A percentile compares a stretch with the other conserved stretches of the same genome.
phyloP scores from a whole-genome alignment of 1,284 basidiomycete species.

The Golubevia sp. region DNA sequence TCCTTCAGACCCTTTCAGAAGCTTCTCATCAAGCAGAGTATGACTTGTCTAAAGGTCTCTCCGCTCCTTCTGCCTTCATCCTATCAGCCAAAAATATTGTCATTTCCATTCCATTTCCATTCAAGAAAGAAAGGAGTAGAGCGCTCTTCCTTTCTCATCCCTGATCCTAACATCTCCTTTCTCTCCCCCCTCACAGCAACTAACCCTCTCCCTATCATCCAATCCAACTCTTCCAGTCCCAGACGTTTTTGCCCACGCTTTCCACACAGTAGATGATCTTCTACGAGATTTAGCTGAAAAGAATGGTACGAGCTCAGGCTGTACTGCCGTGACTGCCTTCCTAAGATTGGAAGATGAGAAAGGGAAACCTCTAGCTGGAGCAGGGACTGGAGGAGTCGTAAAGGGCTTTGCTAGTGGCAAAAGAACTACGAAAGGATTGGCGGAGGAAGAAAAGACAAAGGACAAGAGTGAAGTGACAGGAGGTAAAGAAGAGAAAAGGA shows the following conservation, averaged over 20 bases:
- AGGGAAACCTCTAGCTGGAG: conserved; percentile 18
- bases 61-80: neutral
- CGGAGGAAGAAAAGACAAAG: conserved; percentile 3
- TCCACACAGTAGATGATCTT: conserved; percentile 42
- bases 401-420: neutral
- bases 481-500: conserved; percentile 1
- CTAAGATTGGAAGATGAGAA: conserved; percentile 45
- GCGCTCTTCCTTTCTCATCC: no score
- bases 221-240: conserved; percentile 31
- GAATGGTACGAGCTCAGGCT: conserved; percentile 43
- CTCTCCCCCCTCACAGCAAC: conserved; percentile 10
- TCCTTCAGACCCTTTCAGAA: no score
- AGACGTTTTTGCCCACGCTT: conserved; percentile 52
- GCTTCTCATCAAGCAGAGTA: neutral
- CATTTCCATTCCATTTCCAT: no score
- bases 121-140: no score
- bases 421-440: neutral
- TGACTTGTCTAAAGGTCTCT: neutral
- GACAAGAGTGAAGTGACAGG: neutral
- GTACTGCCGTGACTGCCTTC: conserved; percentile 54
- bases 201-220: conserved; percentile 29
- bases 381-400: conserved; percentile 11
- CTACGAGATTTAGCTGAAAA: conserved; percentile 34
- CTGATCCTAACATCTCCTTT: conserved; percentile 10
- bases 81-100: no score